Evolutionary conservation across 169 alveolate genomes (phyloP).

Genomic region (Eimeria necatrix): DNA sequence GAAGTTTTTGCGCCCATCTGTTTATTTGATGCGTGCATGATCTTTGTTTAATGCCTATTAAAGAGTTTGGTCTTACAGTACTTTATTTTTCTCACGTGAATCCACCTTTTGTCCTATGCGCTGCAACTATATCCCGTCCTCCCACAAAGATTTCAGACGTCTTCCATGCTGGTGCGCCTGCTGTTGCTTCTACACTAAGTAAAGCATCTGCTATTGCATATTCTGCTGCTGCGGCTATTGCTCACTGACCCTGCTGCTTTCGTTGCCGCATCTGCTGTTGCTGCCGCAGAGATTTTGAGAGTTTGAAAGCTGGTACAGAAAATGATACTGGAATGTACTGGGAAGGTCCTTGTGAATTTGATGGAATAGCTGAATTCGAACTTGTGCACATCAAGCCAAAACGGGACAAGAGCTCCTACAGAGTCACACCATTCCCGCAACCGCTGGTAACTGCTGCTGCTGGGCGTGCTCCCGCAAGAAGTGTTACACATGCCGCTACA

Average conservation of each 20-base stretch:
- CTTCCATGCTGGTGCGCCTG: too few species aligned
- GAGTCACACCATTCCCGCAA: neutral
- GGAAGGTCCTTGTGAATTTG: neutral
- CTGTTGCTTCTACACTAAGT: neutral
- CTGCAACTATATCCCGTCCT: too few species aligned
- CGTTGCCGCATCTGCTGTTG: neutral
- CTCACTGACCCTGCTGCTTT: too few species aligned
- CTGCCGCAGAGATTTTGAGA: conserved; percentile 26
- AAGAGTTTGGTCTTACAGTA: too few species aligned
- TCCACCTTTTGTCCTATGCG: too few species aligned
- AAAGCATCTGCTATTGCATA: neutral
- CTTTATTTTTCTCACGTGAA: too few species aligned
- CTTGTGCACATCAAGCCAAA: neutral
- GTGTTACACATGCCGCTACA: neutral
- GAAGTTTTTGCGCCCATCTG: too few species aligned
- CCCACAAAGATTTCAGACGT: too few species aligned
- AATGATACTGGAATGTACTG: neutral
- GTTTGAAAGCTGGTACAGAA: neutral
- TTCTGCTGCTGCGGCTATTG: neutral
- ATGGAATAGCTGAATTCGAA: neutral
- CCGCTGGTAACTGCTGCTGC: conserved; percentile 3
- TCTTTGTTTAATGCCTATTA: too few species aligned
- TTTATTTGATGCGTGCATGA: too few species aligned
- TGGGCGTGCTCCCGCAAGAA: neutral
- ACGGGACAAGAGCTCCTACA: neutral